These are phyloP conservation scores for Nasturtium officinale DNA, from an alignment of 345 rosid species.

Conservation along the genomic window DNA sequence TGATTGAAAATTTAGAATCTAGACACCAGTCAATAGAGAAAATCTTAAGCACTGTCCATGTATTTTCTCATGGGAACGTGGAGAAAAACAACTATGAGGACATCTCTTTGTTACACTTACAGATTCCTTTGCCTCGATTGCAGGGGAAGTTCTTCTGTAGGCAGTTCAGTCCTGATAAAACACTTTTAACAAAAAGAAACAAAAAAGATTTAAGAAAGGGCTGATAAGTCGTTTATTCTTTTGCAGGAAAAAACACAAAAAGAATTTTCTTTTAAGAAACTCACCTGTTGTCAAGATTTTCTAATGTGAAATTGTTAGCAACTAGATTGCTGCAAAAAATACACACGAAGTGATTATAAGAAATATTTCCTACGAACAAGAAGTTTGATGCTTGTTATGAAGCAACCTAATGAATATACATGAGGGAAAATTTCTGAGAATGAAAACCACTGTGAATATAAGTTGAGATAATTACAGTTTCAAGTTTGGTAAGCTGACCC, in stretches of 20 bases:
- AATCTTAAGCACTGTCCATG: not conserved
- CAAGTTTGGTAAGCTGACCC: conserved; percentile 53
- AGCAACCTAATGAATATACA: conserved; percentile 9
- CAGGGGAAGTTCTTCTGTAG: conserved; percentile 69
- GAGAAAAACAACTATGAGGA: not conserved
- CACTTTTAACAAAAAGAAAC: conserved; percentile 29
- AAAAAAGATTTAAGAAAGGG: not conserved
- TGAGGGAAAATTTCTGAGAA: not conserved
- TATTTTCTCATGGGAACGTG: not conserved
- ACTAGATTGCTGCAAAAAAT: conserved; percentile 66
- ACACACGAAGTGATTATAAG: conserved; percentile 3
- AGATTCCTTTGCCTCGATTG: conserved; percentile 51
- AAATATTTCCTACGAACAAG: not conserved
- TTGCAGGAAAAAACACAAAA: not conserved
- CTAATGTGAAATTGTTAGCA: conserved; percentile 67
- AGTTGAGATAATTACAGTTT: conserved; percentile 51
- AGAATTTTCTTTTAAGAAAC: not conserved
- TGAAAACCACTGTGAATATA: conserved; percentile 1
- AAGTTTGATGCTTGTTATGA: conserved; percentile 21
- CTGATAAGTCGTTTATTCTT: not conserved
- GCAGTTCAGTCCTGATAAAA: conserved; percentile 56
- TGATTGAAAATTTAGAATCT: conserved; percentile 60
- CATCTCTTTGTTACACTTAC: conserved; percentile 46
- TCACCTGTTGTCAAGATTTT: conserved; percentile 52
- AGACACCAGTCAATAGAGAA: not conserved